A percentile compares a stretch with the other conserved stretches of the same genome.
phyloP scores from a whole-genome alignment of 2,329 filamentous ascomycete genomes.

The Hymenoscyphus occultus region DNA sequence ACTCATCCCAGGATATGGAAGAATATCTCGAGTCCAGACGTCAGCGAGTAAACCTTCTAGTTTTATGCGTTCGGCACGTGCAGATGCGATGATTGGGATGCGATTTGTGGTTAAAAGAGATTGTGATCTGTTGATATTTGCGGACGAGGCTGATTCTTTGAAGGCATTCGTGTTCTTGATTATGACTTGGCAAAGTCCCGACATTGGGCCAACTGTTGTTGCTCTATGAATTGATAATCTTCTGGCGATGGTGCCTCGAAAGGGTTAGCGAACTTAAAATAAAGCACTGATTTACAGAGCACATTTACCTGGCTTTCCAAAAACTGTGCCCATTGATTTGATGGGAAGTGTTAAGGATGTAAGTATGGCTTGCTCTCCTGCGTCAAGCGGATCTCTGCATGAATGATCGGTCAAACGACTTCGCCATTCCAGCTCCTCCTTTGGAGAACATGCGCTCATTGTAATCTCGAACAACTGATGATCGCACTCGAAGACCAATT shows the following conservation, averaged over 20 bases:
- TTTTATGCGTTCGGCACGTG: slow-evolving; percentile 71
- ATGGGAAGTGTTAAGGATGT: slow-evolving; percentile 68
- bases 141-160: slow-evolving; percentile 50
- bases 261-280: not conserved
- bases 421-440: slow-evolving; percentile 80
- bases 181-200: slow-evolving; percentile 70
- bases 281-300: not conserved
- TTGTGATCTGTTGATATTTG: slow-evolving; percentile 71
- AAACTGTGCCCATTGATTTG: slow-evolving; percentile 70
- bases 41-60: slow-evolving; percentile 73
- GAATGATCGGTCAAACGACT: slow-evolving; percentile 56
- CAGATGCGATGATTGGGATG: slow-evolving; percentile 69
- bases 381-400: slow-evolving; percentile 47
- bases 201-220: slow-evolving; percentile 68
- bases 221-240: slow-evolving; percentile 77
- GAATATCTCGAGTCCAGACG: slow-evolving; percentile 76
- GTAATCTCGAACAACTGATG: slow-evolving; percentile 80
- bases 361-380: slow-evolving; percentile 49
- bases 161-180: slow-evolving; percentile 78
- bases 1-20: slow-evolving; percentile 83
- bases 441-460: slow-evolving; percentile 77
- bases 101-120: slow-evolving; percentile 70
- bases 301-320: slow-evolving; percentile 63
- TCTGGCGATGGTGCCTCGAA: slow-evolving; percentile 57
- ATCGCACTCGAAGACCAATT: slow-evolving; percentile 76